Base-by-base conservation (phyloP, 1,139 yeast genomes). In the Taphrina betulina region DNA sequence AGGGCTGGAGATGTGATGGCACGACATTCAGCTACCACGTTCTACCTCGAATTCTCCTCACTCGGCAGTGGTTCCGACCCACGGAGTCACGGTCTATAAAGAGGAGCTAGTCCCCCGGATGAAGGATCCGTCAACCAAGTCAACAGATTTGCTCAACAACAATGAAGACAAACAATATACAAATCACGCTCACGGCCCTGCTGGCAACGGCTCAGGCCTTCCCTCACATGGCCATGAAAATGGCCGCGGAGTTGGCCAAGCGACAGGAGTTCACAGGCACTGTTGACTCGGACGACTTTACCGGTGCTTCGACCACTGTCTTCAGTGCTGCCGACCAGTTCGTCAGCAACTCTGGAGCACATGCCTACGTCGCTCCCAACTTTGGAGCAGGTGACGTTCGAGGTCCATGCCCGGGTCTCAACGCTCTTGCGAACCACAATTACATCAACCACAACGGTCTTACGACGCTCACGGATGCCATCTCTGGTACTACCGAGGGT, bases 381-480 rank as follows among this genome's bases (percentile, higher is more conserved):
- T 41, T 50, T 33, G 34, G 33, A 7, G 46, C 43, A 5, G 54
- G 54, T 31, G 54, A 50, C 40, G 40, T 40, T n/a, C 45, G 54
- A 5, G 54, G 54, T 3, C 54, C 54, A 7, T 50, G 54, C 26
- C 54, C 54, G 5, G 54, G 54, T 2, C 40, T 50, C 34, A 50
- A 50, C 14, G 54, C 54, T 16, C 37, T 36, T 8, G 54, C 54
- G 22, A 50, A 50, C 40, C 54, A 50, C 36, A 40, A 40, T 10
- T 50, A 50, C 54, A 50, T 50, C 23, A 31, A 29, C 16, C 34
- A 36, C 29, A 34, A 50, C 33, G 54, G 54, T 26, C 34, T 38
- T 33, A 50, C 54, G 17, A 40, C 38, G 14, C 23, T 38, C 23
- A 36, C 29, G 16, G 46, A 50, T 33, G 54, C 54, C 3, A 50